Percentiles rank a stretch among this genome's conserved stretches.
phyloP scores from a whole-genome alignment of 2,329 filamentous ascomycete species.

The Hymenoscyphus scutula region DNA sequence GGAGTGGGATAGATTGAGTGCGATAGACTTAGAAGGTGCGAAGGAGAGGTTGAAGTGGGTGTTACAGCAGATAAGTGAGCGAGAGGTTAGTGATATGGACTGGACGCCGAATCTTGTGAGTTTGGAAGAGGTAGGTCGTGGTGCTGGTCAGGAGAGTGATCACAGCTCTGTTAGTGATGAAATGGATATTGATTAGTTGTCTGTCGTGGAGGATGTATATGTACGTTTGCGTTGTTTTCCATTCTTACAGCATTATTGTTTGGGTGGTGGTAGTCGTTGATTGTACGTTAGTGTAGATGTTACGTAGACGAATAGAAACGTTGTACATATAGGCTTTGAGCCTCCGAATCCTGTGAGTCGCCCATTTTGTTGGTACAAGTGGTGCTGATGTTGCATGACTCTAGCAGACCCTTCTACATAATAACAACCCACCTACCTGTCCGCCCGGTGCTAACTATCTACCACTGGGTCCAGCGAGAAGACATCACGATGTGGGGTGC shows the following conservation, averaged over 20 bases:
- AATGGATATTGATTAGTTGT: neutral
- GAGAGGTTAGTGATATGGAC: constrained; percentile 36
- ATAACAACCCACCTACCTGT: too few relatives aligned
- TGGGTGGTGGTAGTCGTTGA: neutral
- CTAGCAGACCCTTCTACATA: too few relatives aligned
- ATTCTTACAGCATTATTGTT: neutral
- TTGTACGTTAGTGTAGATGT: too few relatives aligned
- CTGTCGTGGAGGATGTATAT: neutral
- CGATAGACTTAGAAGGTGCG: constrained; percentile 20
- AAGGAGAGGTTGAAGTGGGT: constrained; percentile 28
- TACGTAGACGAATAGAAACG: too few relatives aligned
- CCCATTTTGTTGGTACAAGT: too few relatives aligned
- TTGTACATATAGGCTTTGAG: too few relatives aligned
- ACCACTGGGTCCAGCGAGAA: too few relatives aligned
- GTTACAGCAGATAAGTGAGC: constrained; percentile 32
- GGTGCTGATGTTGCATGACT: too few relatives aligned
- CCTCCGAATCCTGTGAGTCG: too few relatives aligned
- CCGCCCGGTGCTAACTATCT: too few relatives aligned
- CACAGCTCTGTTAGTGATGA: neutral
- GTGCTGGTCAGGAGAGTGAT: neutral
- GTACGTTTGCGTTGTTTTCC: neutral
- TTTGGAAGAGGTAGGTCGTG: constrained; percentile 28
- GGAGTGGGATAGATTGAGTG: constrained; percentile 28
- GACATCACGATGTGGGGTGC: neutral
- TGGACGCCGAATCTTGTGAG: constrained; percentile 35